Evolutionary conservation across 176 grass and related monocot species (phyloP), one percentile per base, ranked within the genome.

Genomic region (Avena eriantha): DNA sequence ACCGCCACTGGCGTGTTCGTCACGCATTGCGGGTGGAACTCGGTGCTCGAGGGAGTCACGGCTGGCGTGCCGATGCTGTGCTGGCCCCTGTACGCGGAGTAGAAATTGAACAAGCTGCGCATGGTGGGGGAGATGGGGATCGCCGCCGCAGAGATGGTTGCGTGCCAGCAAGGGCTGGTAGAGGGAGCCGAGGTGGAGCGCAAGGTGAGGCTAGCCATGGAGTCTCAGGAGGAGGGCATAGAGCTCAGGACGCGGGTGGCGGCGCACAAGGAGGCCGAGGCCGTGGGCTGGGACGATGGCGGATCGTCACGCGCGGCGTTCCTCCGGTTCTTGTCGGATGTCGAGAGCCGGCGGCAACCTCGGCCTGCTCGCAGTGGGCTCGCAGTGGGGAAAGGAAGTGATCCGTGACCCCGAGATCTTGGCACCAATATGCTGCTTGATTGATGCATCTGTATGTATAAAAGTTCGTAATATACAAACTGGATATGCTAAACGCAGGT

Each of bases 21-120:
- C 67, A 94, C 89, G 59, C 89, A 91, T 55, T 91, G 92, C 59
- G 92, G 92, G 13, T 94, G 92, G 92, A 94, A 88, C 83, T 94
- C 92, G 15, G 36, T 75, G n/a, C 60, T 92, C 29, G 92, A 97
- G 79, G 8, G 63, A 83, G 6, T 61, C 21, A 26, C 49, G 1
- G 69, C 39, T 15, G 90, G 81, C 78, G 86, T 94, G 63, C 83
- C 92, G 14, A 89, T 93, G 81, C 34, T 97, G 16, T 94, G 84
- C 84, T 94, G 95, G 92, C 92, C 88, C 5, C 72, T 84, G 75
- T 93, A 89, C 85, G 84, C 88, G 1, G 92, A 94, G 84, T 92
- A 94, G 88, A 79, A 78, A 73, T 26, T 93, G 78, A 97, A 93
- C 74, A 97, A 90, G 71, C 86, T 93, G 36, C 70, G 88, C 85